phyloP scores from a whole-genome alignment of 78 protist genomes.

The Dictyostelium firmibasis region DNA sequence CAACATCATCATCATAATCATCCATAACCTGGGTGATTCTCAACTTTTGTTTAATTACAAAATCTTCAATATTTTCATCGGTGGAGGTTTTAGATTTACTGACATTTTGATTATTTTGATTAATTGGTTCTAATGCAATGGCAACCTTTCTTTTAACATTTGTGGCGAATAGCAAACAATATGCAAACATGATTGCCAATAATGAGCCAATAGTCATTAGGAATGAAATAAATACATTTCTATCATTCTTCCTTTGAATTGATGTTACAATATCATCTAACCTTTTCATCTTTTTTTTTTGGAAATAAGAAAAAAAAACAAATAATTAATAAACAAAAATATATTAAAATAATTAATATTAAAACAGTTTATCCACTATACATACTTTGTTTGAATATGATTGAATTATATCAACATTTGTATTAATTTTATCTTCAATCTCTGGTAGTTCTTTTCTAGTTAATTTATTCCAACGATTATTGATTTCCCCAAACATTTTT shows the following conservation, averaged over 20 bases:
- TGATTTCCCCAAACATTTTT: slow-evolving; percentile 32
- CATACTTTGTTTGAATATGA: slow-evolving; percentile 69
- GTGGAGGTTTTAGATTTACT: neutral
- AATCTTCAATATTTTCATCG: slow-evolving; percentile 39
- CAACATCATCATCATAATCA: slow-evolving; percentile 49
- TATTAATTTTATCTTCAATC: slow-evolving; percentile 61
- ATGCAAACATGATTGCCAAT: slow-evolving; percentile 52
- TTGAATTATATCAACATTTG: slow-evolving; percentile 56
- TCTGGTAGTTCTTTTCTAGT: slow-evolving; percentile 45
- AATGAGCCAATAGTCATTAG: slow-evolving; percentile 43
- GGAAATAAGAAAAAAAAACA: too few species aligned
- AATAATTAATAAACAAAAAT: too few species aligned
- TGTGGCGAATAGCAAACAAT: slow-evolving; percentile 7
- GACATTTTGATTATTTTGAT: neutral
- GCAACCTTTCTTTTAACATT: slow-evolving; percentile 30
- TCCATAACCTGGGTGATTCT: slow-evolving; percentile 34
- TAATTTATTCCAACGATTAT: slow-evolving; percentile 2
- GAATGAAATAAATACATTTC: slow-evolving; percentile 23
- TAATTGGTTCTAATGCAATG: neutral
- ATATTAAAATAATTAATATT: neutral
- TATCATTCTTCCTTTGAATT: slow-evolving; percentile 64
- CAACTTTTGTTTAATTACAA: slow-evolving; percentile 32
- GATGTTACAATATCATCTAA: slow-evolving; percentile 64
- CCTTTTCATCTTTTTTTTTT: slow-evolving; percentile 31
- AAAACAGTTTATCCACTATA: neutral